Evolutionary conservation across 2,329 filamentous ascomycete species (phyloP), one percentile per base, ranked within the genome.

Genomic region (Gnomoniopsis sp.): DNA sequence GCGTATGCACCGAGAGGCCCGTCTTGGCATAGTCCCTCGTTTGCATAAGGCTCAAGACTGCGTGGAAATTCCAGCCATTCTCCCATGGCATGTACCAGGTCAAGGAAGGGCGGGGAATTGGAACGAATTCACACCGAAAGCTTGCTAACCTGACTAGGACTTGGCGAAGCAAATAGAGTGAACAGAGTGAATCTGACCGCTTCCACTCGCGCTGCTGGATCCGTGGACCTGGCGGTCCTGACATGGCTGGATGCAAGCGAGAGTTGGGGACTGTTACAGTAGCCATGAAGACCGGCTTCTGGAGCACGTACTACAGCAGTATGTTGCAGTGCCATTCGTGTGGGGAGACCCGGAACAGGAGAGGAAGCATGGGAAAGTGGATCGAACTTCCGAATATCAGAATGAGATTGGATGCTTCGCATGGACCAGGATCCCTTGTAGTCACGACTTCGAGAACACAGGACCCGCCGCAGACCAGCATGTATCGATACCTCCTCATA

Each of bases 191-290:
- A 43, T 23, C 49, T 41, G 49, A 52, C 49, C 49, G 49, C 49
- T 43, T 23, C 23, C 34, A 41, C 36, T 41, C 6, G 36, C 36
- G 36, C 36, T 41, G 36, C 36, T 41, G 36, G 36, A 41, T 12
- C 36, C 36, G n/a, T 43, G 22, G 36, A 49, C 23, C 54, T 38
- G 54, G 58, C 50, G 49, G 54, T 53, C 50, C 44, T 57, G 54
- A 8, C 26, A 30, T 30, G 26, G 26, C 8, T 17, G 21, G 21
- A 50, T 53, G 43, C 33, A 41, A 23, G 51, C 36, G 26, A 53
- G 49, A 23, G 26, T 14, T 52, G 44, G 44, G n/a, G 49, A 34
- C 34, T 41, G 44, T 10, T 22, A 41, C 17, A 49, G 22, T 50
- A 38, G 26, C 6, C 34, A 36, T 46, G 21, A 26, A 8, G 41